Percentiles rank a stretch among this genome's conserved stretches.
Conservation (phyloP, 176 grass and related monocot genomes). For the Triticum timopheevii region DNA sequence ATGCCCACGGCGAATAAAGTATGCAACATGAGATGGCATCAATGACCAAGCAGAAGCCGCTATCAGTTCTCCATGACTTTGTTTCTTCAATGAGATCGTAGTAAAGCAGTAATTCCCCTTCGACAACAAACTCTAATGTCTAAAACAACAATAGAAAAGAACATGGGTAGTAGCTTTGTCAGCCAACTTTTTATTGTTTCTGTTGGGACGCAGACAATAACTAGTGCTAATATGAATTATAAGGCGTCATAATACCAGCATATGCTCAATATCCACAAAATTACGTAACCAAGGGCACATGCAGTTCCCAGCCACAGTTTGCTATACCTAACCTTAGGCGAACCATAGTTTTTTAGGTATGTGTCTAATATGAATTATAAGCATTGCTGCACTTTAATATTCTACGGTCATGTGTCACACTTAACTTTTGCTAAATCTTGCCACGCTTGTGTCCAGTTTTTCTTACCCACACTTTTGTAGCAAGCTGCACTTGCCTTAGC, state of each 20-base stretch:
- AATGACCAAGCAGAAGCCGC: background rate
- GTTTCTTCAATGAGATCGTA: background rate
- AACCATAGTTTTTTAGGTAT: no score
- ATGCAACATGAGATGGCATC: background rate
- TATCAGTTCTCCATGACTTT: background rate
- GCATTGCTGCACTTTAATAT: background rate
- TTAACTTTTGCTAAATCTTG: background rate
- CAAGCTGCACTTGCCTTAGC: background rate
- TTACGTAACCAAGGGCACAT: no score
- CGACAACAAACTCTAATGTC: background rate
- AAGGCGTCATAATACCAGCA: no score
- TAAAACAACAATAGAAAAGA: no score
- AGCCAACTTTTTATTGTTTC: no score
- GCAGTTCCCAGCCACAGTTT: no score
- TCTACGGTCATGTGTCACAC: background rate
- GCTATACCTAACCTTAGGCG: no score
- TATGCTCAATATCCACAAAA: no score
- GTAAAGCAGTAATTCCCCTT: background rate
- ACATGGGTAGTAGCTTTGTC: no score
- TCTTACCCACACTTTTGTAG: background rate
- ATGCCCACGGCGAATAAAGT: background rate
- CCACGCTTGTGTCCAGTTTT: background rate
- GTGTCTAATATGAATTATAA: background rate
- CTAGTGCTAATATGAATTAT: no score
- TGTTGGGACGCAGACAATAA: no score